phyloP scores from a whole-genome alignment of 345 rosid species.

The Euphorbia peplus region DNA sequence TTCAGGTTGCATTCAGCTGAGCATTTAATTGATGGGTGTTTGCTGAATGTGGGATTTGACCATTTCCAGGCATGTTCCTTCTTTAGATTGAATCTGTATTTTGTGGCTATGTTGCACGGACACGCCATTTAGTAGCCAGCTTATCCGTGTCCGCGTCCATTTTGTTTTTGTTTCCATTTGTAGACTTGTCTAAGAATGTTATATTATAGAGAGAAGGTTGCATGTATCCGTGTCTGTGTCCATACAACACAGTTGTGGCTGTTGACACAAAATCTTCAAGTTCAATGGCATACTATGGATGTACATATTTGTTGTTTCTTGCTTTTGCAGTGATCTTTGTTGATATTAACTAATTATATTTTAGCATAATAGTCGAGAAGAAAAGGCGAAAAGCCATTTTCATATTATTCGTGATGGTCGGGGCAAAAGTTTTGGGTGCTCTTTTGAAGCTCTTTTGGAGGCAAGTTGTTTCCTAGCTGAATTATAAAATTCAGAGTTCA shows the following conservation, averaged over 20 bases:
- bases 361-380: neutral
- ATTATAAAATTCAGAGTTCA: no score
- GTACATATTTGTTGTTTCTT: neutral
- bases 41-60: conserved; percentile 61
- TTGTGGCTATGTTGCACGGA: no score
- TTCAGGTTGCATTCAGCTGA: conserved; percentile 86
- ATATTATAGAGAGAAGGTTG: no score
- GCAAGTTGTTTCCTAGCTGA: no score
- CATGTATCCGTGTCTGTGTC: no score
- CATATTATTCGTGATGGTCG: neutral
- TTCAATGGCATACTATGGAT: no score
- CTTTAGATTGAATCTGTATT: neutral
- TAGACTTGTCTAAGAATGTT: no score
- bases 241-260: no score
- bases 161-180: no score
- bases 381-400: neutral
- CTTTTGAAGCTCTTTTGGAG: no score
- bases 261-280: neutral
- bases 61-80: conserved; percentile 46
- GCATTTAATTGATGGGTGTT: conserved; percentile 66
- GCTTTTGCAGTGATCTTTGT: neutral
- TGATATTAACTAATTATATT: neutral
- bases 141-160: no score
- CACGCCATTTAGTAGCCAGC: no score
- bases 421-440: neutral